phyloP scores from a whole-genome alignment of 2,329 filamentous ascomycete species.

The Microsporum canis region DNA sequence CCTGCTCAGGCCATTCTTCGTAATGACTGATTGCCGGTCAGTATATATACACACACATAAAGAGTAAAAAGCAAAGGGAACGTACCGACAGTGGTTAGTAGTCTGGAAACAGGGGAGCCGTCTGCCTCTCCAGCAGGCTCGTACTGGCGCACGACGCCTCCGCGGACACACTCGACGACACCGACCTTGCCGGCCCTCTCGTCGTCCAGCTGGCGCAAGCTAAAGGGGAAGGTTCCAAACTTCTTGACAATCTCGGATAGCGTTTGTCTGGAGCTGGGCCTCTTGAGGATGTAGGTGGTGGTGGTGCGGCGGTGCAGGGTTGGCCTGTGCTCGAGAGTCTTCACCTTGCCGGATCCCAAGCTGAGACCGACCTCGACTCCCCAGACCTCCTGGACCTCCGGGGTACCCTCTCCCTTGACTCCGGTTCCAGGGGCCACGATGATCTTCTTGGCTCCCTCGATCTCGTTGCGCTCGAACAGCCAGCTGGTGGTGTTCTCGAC shows the following conservation, averaged over 20 bases:
- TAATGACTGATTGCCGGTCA: constrained; percentile 56
- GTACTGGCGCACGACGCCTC: constrained; percentile 87
- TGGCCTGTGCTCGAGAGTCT: constrained; percentile 73
- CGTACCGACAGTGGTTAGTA: constrained; percentile 88
- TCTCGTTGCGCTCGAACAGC: constrained; percentile 93
- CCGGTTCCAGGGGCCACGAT: constrained; percentile 71
- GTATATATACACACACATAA: not conserved
- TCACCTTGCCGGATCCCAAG: constrained; percentile 86
- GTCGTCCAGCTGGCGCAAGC: constrained; percentile 88
- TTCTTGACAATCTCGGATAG: constrained; percentile 93
- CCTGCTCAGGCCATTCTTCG: constrained; percentile 90
- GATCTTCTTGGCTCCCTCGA: constrained; percentile 97
- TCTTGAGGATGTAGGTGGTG: constrained; percentile 86
- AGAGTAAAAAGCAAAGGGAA: constrained; percentile 17
- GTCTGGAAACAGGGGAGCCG: constrained; percentile 66
- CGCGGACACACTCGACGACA: constrained; percentile 89
- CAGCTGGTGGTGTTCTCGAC: constrained; percentile 98
- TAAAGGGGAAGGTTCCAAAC: constrained; percentile 97
- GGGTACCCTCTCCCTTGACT: constrained; percentile 77
- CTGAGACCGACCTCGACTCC: constrained; percentile 93
- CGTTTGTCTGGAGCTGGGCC: constrained; percentile 81
- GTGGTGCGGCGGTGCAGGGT: constrained; percentile 89
- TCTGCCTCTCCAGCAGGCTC: constrained; percentile 95
- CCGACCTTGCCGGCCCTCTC: constrained; percentile 93
- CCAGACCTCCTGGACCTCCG: constrained; percentile 90